Conservation (phyloP, 2,329 filamentous ascomycete species). For the Cyclaneusma minus region DNA sequence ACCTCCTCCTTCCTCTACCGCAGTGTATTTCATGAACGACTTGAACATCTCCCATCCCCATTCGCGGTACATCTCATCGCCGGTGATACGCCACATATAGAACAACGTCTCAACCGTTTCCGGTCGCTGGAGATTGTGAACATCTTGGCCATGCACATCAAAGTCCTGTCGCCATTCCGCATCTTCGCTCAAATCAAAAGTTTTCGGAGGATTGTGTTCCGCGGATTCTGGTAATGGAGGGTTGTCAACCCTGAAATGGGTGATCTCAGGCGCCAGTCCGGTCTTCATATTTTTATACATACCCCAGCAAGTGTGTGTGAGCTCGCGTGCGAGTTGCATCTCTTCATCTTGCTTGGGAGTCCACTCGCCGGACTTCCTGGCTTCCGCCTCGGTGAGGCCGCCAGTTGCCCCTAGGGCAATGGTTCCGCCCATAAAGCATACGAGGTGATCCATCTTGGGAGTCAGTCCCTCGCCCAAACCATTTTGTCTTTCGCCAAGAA, state of each 20-base stretch:
- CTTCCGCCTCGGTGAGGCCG: slow-evolving; percentile 59
- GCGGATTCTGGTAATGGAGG: slow-evolving; percentile 49
- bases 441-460: slow-evolving; percentile 95
- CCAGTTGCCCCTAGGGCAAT: slow-evolving; percentile 80
- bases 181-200: slow-evolving; percentile 33
- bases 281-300: slow-evolving; percentile 89
- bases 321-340: slow-evolving; percentile 71
- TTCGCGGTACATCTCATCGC: slow-evolving; percentile 73
- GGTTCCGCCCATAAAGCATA: slow-evolving; percentile 94
- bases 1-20: slow-evolving; percentile 60
- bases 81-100: slow-evolving; percentile 98
- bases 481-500: slow-evolving; percentile 70
- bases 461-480: slow-evolving; percentile 52
- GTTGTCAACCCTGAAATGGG: slow-evolving; percentile 66
- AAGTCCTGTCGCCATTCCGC: slow-evolving; percentile 66
- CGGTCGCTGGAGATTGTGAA: slow-evolving; percentile 85
- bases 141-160: slow-evolving; percentile 63
- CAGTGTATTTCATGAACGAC: slow-evolving; percentile 73
- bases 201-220: slow-evolving; percentile 27
- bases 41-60: slow-evolving; percentile 99
- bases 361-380: slow-evolving; percentile 60
- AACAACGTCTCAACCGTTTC: slow-evolving; percentile 95
- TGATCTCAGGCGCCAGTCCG: slow-evolving; percentile 87
- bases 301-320: slow-evolving; percentile 95
- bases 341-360: slow-evolving; percentile 67